These are phyloP conservation scores for Fagus crenata DNA, from an alignment of 306 rosid species.

Conservation along the genomic window DNA sequence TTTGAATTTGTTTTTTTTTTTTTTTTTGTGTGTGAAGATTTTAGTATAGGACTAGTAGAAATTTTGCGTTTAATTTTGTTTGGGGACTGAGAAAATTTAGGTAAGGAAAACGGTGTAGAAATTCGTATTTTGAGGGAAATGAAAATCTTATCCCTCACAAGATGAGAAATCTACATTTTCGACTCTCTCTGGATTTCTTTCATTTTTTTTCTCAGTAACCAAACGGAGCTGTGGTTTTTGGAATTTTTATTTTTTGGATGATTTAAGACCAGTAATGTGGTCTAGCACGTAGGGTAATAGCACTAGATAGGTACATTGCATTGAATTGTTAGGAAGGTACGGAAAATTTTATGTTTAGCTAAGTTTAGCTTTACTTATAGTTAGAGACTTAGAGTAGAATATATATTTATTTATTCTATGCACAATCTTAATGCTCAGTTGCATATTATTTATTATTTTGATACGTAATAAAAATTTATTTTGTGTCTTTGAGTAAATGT, in stretches of 20 bases:
- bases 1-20: background rate
- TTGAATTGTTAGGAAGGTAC: background rate
- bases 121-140: background rate
- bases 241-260: background rate
- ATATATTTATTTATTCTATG: background rate
- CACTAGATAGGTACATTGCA: background rate
- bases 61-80: constrained; percentile 12
- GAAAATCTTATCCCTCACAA: background rate
- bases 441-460: background rate
- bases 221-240: background rate
- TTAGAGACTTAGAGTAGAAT: background rate
- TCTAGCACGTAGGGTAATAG: background rate
- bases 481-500: background rate
- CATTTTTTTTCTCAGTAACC: background rate
- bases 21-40: background rate
- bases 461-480: background rate
- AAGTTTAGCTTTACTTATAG: background rate
- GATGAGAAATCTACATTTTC: background rate
- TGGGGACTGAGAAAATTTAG: background rate
- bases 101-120: background rate
- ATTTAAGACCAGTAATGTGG: background rate
- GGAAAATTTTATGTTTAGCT: no score
- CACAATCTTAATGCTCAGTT: background rate
- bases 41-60: background rate
- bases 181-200: background rate